Base-by-base conservation (phyloP, 257 asterid species). In the Petunia axillaris region DNA sequence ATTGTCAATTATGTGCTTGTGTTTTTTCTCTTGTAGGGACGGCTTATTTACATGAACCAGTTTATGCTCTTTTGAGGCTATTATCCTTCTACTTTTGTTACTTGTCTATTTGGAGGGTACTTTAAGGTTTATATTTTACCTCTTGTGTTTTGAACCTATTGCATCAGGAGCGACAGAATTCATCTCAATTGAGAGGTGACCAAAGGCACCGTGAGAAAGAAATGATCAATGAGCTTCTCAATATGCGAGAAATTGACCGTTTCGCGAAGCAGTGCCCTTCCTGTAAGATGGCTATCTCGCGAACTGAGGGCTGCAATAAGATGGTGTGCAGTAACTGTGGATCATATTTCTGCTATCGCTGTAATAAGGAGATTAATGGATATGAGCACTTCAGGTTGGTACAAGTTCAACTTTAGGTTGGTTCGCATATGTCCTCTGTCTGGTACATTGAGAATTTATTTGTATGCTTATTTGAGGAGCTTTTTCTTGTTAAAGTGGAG, bases 281-380 rank as follows among this genome's bases (percentile, higher is more conserved):
- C 36, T 95, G 99, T 88, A 90, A 89, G 85, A 93, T 92, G 93
- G 97, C 97, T 48, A 93, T 93, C 80, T 87, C 95, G 37, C 89
- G 94, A 80, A 87, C 88, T 37, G 99, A 89, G 87, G 99, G 98
- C 73, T 95, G 99, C 94, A 95, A 95, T 84, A 95, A 93, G 87
- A 92, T 95, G 89, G 90, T 71, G 76, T 95, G 98, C 77, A 74
- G 82, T 2, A 95, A 92, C 81, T 95, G 98, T 82, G 97, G 96
- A 77, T 77, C 78, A 57, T 89, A 85, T 82, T 95, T 95, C 88
- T 95, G 98, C 91, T 91, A 92, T 67, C 88, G 87, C 40, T 95
- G 98, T 86, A 89, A 85, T 81, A 44, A 88, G 81, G 88, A 90
- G 15, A 93, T 93, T 73, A 55, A 84, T 37, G 99, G 97, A 84